Percentiles rank a stretch among this genome's conserved stretches.
phyloP scores from a whole-genome alignment of 2,329 filamentous ascomycete species.

The Fusarium gaditjirri region DNA sequence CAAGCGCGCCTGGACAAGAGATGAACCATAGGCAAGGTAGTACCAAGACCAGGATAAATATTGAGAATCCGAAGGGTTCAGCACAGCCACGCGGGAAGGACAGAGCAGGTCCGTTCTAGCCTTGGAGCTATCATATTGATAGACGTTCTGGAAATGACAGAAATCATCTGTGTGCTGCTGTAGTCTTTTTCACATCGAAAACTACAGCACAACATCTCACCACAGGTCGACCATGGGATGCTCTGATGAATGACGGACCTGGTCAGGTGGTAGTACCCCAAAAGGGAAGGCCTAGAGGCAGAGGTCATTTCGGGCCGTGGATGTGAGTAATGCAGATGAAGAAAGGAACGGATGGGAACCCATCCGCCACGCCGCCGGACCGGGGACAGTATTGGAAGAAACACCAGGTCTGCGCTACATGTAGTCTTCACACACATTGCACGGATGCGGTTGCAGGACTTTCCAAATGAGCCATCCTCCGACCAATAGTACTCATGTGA shows the following conservation, averaged over 20 bases:
- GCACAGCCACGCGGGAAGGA: constrained; percentile 35
- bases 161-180: background rate
- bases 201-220: constrained; percentile 22
- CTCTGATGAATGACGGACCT: constrained; percentile 27
- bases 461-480: constrained; percentile 9
- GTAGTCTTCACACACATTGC: constrained; percentile 17
- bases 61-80: constrained; percentile 16
- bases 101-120: constrained; percentile 17
- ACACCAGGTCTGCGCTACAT: constrained; percentile 21
- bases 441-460: constrained; percentile 20
- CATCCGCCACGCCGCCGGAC: constrained; percentile 34
- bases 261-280: constrained; percentile 41
- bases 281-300: constrained; percentile 39
- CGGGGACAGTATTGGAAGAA: constrained; percentile 10
- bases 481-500: constrained; percentile 21
- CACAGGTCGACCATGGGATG: constrained; percentile 33
- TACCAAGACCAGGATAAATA: constrained; percentile 16
- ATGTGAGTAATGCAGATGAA: constrained; percentile 36
- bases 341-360: constrained; percentile 36
- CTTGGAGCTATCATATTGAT: constrained; percentile 14
- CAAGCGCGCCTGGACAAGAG: background rate
- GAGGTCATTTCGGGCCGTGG: constrained; percentile 35
- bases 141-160: constrained; percentile 2
- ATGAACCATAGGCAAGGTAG: constrained; percentile 1
- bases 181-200: background rate